Base-by-base conservation (phyloP, 2,329 filamentous ascomycete species). In the Didymella arachidicola region DNA sequence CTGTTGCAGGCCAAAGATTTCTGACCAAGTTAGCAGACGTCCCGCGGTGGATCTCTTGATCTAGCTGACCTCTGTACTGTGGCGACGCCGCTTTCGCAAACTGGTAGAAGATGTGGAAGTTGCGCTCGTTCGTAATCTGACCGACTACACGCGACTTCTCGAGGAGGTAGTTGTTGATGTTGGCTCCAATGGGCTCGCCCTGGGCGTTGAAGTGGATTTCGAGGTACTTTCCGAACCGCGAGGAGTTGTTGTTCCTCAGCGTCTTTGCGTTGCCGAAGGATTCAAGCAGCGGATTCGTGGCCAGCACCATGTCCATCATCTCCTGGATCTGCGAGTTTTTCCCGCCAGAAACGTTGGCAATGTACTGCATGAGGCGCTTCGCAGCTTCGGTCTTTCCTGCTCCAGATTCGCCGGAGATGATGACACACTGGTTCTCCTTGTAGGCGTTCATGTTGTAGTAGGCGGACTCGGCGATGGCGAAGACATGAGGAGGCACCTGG, bases 381-480 rank as follows among this genome's bases (percentile, higher is more conserved):
- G 95, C 95, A 5, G 95, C 95, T 79, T 99, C 95, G 14, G 95
- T 99, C 84, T 99, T 99, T 77, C 95, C 95, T 32, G 95, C 95
- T 75, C 95, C 95, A 2, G 95, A 98, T 80, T 99, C 95, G 75
- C 95, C 95, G 4, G 95, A 98, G 70, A 99, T 99, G 79, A 99
- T 99, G 68, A 99, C 94, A 81, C 95, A 98, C 79, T 99, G 95
- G 81, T 98, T 98, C 70, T 98, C 95, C 73, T 92, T 92, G 84
- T 99, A 99, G 45, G 93, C 94, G 79, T 98, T 98, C 95, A 99
- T 98, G 82, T 99, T 98, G 82, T 98, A 98, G 83, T 99, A 99
- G 54, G 93, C 80, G 7, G 94, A 90, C 80, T 99, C 95, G 74
- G 95, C 95, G 72, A 99, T 95, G 61, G 93, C 94, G 77, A 97